Base-by-base conservation (phyloP, 441 rosid genomes). In the Populus hybrid region DNA sequence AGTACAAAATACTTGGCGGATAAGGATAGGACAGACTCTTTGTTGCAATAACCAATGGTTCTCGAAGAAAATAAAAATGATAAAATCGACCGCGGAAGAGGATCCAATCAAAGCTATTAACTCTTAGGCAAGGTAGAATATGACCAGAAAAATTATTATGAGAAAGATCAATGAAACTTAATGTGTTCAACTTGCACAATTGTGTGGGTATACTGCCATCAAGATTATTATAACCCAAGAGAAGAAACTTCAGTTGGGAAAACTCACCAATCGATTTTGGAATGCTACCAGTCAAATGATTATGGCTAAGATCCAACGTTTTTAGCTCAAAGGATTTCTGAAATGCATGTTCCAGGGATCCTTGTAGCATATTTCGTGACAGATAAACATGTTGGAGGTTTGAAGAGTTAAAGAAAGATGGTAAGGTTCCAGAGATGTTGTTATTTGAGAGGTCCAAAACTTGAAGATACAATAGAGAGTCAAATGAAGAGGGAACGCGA, bases 241-340 rank as follows among this genome's bases (percentile, higher is more conserved):
- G 0, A 14, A 85, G 64, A 54, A 5, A 3, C 0, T 1, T 6
- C 72, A 81, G 14, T 3, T 9, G 6, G 8, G 16, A 23, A 35
- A 63, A 5, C 11, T 9, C 12, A 10, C 18, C 35, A 20, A 78
- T 78, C 72, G 59, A 77, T 8, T 34, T 23, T n/a, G 77, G 80
- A 38, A 76, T 73, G 18, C 6, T 24, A 14, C 82, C 78, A 0
- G 1, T 40, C 1, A 79, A 74, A 12, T 40, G 0, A 10, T 79
- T 79, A 40, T 75, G 24, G 57, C 78, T 63, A 30, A 79, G 54
- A 65, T 79, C 82, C 61, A 79, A 26, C 6, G 23, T 50, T 10
- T 10, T 5, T 38, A 79, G 36, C 5, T 21, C 8, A 70, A 26
- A 20, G 73, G 46, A 42, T 1, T 67, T 20, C 7, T 8, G 6